These are phyloP conservation scores for Dipteronia dyeriana DNA, from an alignment of 345 rosid species.

Conservation along the genomic window DNA sequence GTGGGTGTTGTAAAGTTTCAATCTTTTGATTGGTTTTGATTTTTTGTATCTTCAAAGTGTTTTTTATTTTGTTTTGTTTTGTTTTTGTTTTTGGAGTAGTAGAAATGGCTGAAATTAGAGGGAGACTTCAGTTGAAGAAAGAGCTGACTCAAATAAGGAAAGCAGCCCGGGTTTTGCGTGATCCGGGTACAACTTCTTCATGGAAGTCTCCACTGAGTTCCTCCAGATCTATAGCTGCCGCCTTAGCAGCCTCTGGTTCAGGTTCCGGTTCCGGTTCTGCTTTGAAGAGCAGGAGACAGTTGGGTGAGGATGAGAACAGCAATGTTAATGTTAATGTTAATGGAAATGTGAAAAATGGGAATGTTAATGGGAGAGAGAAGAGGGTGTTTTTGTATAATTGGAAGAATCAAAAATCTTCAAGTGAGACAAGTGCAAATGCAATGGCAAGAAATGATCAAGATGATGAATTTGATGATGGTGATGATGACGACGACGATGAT, in stretches of 20 bases:
- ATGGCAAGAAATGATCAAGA: conserved; percentile 25
- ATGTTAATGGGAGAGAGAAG: conserved; percentile 47
- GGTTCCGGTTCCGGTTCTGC: conserved; percentile 7
- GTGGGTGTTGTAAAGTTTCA: conserved; percentile 10
- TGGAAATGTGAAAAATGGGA: background rate
- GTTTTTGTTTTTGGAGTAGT: background rate
- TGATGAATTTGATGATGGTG: conserved; percentile 24
- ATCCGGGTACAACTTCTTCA: conserved; percentile 88
- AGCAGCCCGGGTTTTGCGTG: conserved; percentile 81
- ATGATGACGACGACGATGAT: conserved; percentile 27
- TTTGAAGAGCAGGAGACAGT: conserved; percentile 7
- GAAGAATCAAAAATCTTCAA: conserved; percentile 67
- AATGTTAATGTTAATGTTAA: conserved; percentile 19
- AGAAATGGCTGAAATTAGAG: conserved; percentile 60
- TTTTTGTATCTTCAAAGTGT: background rate
- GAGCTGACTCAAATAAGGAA: conserved; percentile 92
- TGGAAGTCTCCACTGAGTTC: conserved; percentile 75
- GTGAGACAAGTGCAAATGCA: conserved; percentile 47
- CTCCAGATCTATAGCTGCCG: conserved; percentile 63
- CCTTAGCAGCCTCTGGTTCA: conserved; percentile 23
- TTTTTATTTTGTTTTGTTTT: conserved; percentile 3
- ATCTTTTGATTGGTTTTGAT: background rate
- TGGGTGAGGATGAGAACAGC: conserved; percentile 11
- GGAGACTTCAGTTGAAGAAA: conserved; percentile 76
- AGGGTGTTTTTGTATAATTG: conserved; percentile 76